Evolutionary conservation across 2,329 filamentous ascomycete genomes (phyloP).

Genomic region (Xylaria multiplex): DNA sequence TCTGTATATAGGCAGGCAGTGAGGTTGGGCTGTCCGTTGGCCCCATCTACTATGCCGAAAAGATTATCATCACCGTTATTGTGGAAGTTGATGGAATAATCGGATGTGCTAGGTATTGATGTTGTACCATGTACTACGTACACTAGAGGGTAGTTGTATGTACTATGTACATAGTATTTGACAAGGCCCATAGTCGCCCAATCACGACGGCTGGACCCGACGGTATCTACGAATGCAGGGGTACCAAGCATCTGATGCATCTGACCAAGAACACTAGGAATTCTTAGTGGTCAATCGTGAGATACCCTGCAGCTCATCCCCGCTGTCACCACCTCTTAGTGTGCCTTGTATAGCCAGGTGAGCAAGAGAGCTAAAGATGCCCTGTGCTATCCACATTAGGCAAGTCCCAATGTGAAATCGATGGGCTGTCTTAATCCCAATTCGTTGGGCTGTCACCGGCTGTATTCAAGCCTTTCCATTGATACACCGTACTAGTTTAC

Average conservation of each 20-base stretch:
- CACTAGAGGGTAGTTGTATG: too few relatives aligned
- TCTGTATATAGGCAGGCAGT: not conserved
- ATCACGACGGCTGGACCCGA: slow-evolving; percentile 30
- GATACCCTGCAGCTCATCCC: slow-evolving; percentile 32
- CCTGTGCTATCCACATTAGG: slow-evolving; percentile 29
- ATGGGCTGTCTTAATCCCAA: slow-evolving; percentile 18
- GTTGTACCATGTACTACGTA: too few relatives aligned
- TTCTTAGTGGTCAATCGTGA: slow-evolving; percentile 30
- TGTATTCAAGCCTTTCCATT: slow-evolving; percentile 22
- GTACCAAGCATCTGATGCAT: slow-evolving; percentile 24
- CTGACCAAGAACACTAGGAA: not conserved
- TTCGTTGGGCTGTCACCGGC: slow-evolving; percentile 18
- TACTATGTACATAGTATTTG: too few relatives aligned
- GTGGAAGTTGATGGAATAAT: slow-evolving; percentile 26
- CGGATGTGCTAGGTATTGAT: too few relatives aligned
- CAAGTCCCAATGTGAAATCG: slow-evolving; percentile 31
- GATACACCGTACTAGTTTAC: not conserved
- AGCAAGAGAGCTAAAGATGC: slow-evolving; percentile 7
- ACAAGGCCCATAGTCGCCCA: slow-evolving; percentile 10
- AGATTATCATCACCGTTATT: not conserved
- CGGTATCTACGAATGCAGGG: slow-evolving; percentile 20
- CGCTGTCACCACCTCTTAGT: slow-evolving; percentile 34
- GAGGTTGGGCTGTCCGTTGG: not conserved
- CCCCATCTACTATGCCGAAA: slow-evolving; percentile 8
- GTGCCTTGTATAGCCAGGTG: slow-evolving; percentile 29